Conservation (phyloP, 192 early-diverging fungal genomes). For the Thamnidium elegans region DNA sequence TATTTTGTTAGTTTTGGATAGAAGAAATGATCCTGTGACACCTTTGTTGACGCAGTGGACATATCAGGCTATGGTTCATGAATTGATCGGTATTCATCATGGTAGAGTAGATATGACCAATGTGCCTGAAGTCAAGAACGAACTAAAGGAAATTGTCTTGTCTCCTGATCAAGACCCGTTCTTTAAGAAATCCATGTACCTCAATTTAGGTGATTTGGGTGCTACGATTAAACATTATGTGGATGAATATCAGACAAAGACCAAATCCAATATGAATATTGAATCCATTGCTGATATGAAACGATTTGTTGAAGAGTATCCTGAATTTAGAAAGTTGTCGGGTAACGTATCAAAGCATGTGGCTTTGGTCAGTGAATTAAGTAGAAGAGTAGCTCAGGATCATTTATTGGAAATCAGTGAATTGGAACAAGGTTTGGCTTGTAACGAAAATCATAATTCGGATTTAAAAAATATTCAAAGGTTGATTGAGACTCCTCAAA, state of each 20-base stretch:
- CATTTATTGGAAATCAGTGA: constrained; percentile 85
- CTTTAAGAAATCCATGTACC: constrained; percentile 85
- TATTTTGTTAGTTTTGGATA: constrained; percentile 87
- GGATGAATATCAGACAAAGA: constrained; percentile 90
- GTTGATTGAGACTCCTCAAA: constrained; percentile 62
- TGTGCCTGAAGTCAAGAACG: constrained; percentile 77
- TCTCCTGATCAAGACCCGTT: constrained; percentile 89
- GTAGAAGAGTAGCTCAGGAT: constrained; percentile 70
- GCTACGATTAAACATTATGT: constrained; percentile 92
- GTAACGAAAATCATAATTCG: constrained; percentile 76
- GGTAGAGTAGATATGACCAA: constrained; percentile 87
- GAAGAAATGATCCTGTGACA: constrained; percentile 93
- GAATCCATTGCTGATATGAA: constrained; percentile 99
- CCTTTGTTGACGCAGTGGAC: constrained; percentile 97
- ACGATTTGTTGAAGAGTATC: constrained; percentile 97
- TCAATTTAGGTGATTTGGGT: constrained; percentile 94
- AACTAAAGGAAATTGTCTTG: constrained; percentile 92
- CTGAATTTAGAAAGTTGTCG: constrained; percentile 93
- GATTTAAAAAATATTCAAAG: constrained; percentile 81
- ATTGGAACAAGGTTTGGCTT: constrained; percentile 92
- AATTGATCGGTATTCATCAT: constrained; percentile 89
- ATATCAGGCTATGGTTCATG: constrained; percentile 98
- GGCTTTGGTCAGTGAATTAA: constrained; percentile 94
- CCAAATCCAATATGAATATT: constrained; percentile 86
- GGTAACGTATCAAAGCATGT: constrained; percentile 99